phyloP scores from a whole-genome alignment of 2,329 filamentous ascomycete genomes.

The Sporothrix brunneoviolacea region DNA sequence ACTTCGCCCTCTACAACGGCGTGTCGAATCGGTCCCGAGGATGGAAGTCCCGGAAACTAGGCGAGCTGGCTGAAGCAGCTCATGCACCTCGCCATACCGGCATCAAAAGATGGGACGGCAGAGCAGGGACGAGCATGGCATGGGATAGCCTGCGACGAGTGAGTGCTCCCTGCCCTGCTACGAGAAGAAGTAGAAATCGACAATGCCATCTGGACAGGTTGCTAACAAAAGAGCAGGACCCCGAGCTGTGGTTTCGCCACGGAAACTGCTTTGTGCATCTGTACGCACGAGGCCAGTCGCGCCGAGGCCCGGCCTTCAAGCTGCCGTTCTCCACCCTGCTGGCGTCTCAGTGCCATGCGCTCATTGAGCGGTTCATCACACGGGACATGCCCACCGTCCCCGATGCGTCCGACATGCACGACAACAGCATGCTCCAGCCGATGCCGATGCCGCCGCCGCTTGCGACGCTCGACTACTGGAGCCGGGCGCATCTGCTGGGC shows the following conservation, averaged over 20 bases:
- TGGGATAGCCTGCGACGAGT: constrained; percentile 46
- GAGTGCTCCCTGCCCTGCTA: constrained; percentile 23
- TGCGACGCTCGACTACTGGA: constrained; percentile 14
- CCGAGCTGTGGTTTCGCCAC: constrained; percentile 61
- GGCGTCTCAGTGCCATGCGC: constrained; percentile 49
- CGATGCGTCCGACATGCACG: not conserved
- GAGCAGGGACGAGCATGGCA: constrained; percentile 33
- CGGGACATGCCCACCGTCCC: constrained; percentile 24
- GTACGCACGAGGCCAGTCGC: constrained; percentile 58
- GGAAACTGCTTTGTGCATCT: constrained; percentile 67
- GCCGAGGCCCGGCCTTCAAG: constrained; percentile 60
- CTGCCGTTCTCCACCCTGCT: constrained; percentile 54
- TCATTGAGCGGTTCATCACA: constrained; percentile 49
- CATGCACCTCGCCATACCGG: constrained; percentile 20
- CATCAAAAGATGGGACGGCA: constrained; percentile 48
- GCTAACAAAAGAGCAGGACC: constrained; percentile 50
- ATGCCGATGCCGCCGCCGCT: constrained; percentile 22
- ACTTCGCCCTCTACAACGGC: constrained; percentile 27
- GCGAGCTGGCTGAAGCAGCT: constrained; percentile 26
- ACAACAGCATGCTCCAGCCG: constrained; percentile 11
- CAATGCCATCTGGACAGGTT: too few relatives aligned
- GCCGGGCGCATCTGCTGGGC: constrained; percentile 16
- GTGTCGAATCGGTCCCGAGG: constrained; percentile 28
- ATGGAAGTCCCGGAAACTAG: constrained; percentile 30
- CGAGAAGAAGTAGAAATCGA: too few relatives aligned